Conservation (phyloP, 2,329 filamentous ascomycete genomes). For the Epichloe uncinata region DNA sequence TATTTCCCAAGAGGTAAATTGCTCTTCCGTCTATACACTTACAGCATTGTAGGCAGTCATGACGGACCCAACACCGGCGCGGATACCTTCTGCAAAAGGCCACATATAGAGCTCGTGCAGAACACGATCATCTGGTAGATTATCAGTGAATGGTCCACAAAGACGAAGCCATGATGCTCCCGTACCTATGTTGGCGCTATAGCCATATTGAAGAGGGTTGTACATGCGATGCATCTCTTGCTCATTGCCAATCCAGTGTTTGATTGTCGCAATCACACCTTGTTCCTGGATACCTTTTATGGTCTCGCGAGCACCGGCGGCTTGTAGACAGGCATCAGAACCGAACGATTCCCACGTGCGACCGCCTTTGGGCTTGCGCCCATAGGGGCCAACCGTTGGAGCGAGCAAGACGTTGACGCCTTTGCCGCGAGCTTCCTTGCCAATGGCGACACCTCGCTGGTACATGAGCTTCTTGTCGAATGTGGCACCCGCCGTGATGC, state of each 20-base stretch:
- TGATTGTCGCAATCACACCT: slow-evolving; percentile 43
- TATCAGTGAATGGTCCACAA: neutral
- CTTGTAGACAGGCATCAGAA: slow-evolving; percentile 59
- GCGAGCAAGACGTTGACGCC: slow-evolving; percentile 60
- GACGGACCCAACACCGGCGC: slow-evolving; percentile 66
- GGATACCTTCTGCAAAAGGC: slow-evolving; percentile 75
- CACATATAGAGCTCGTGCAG: slow-evolving; percentile 68
- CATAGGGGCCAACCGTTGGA: slow-evolving; percentile 56
- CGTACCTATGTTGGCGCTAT: slow-evolving; percentile 64
- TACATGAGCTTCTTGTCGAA: slow-evolving; percentile 63
- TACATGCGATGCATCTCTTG: slow-evolving; percentile 53
- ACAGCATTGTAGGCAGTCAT: slow-evolving; percentile 74
- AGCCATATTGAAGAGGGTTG: slow-evolving; percentile 35
- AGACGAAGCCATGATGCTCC: no score
- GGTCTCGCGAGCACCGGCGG: slow-evolving; percentile 61
- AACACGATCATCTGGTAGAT: slow-evolving; percentile 47
- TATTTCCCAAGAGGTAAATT: neutral
- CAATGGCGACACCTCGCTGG: slow-evolving; percentile 52
- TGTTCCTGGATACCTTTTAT: slow-evolving; percentile 56
- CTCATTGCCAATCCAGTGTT: slow-evolving; percentile 43
- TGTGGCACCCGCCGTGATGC: slow-evolving; percentile 64
- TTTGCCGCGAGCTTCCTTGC: slow-evolving; percentile 59
- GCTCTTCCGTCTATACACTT: slow-evolving; percentile 5
- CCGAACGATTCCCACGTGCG: slow-evolving; percentile 68
- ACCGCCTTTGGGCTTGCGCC: slow-evolving; percentile 58